phyloP scores from a whole-genome alignment of 2,329 filamentous ascomycete genomes.

The Ophiostoma ips region DNA sequence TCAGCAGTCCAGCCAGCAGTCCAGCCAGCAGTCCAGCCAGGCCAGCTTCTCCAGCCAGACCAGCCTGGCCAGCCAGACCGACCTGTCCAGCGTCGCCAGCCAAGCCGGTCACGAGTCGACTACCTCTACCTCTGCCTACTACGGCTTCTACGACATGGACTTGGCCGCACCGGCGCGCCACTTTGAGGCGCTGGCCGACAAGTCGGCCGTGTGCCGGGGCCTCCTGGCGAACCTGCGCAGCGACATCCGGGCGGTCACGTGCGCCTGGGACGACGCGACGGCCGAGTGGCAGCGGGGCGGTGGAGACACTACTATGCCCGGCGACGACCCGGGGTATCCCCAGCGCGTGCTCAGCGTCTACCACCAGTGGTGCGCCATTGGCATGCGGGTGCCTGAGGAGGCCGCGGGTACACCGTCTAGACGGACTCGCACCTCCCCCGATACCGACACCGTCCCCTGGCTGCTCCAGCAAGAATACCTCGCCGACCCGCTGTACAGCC shows the following conservation, averaged over 20 bases:
- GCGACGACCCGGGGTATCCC: slow-evolving; percentile 10
- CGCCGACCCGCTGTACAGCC: slow-evolving; percentile 19
- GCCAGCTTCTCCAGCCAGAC: too few relatives aligned
- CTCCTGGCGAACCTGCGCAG: slow-evolving; percentile 22
- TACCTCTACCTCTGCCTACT: too few relatives aligned
- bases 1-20: too few relatives aligned
- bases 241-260: slow-evolving; percentile 17
- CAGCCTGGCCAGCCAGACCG: slow-evolving; percentile 33
- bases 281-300: slow-evolving; percentile 5
- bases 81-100: slow-evolving; percentile 31
- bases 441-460: slow-evolving; percentile 25
- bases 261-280: neutral
- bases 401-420: neutral
- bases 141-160: slow-evolving; percentile 25
- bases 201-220: slow-evolving; percentile 18
- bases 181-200: slow-evolving; percentile 20
- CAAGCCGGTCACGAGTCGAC: too few relatives aligned
- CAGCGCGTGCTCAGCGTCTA: slow-evolving; percentile 24
- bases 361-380: slow-evolving; percentile 24
- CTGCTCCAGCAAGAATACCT: slow-evolving; percentile 20
- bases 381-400: slow-evolving; percentile 18
- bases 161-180: slow-evolving; percentile 21
- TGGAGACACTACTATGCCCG: neutral
- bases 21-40: too few relatives aligned
- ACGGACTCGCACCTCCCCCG: slow-evolving; percentile 17